Evolutionary conservation across 2,329 filamentous ascomycete species (phyloP), one percentile per base, ranked within the genome.

Genomic region (Curvularia spicifera): DNA sequence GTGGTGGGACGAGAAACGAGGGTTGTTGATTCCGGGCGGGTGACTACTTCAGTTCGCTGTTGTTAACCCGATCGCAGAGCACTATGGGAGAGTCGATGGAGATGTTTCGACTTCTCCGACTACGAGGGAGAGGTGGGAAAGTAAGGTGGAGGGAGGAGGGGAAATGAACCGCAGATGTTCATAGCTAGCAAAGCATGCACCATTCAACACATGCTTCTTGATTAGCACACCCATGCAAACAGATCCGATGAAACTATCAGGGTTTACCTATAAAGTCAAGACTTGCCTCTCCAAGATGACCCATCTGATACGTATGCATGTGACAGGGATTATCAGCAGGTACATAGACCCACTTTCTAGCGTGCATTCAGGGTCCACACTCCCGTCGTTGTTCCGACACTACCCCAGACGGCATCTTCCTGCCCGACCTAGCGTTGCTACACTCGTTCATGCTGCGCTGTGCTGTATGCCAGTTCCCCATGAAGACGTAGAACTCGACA

Each of bases 401-500:
- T 59, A 59, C 56, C 56, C 53, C 52, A 48, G 50, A 59, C 20
- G 26, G 56, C 53, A 42, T 50, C 45, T 15, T 22, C 50, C n/a
- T 33, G 29, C 15, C 28, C 18, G 8, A 47, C 31, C n/a, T 46
- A 22, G n/a, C 9, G 15, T 39, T 26, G 26, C 26, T 33, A 47
- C 39, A 18, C 31, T 48, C 39, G 28, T 43, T 31, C 33, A 50
- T 53, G 51, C 40, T 28, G 18, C 40, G 24, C 46, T 35, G 43
- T 42, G 37, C 29, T 53, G 45, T 50, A 56, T 46, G 54, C 56
- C 47, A 42, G 54, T 47, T 60, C 43, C 63, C 22, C 53, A 53
- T 57, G 57, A 65, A 53, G 60, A 61, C 45, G 52, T 71, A 49
- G 69, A 72, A 60, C 57, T 72, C 42, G 51, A 67, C 56, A 67